Conservation (phyloP, 2,329 filamentous ascomycete species). For the Claviceps pazoutovae region DNA sequence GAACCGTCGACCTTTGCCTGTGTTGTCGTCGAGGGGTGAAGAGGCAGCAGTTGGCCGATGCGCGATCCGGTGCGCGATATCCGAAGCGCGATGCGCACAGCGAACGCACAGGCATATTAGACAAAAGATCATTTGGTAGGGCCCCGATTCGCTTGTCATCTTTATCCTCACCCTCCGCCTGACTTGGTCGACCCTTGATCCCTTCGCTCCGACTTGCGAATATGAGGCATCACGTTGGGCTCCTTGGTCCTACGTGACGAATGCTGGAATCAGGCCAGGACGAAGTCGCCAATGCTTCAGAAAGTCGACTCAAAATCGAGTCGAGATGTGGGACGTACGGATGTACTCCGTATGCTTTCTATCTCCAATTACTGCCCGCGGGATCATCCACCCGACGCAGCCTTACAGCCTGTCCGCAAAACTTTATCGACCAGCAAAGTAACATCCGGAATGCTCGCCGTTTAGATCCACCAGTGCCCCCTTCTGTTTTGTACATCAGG, state of each 20-base stretch:
- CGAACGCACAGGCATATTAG: background rate
- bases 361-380: background rate
- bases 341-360: background rate
- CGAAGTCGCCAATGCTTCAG: too few species aligned
- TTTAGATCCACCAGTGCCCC: constrained; percentile 8
- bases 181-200: background rate
- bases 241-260: background rate
- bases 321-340: too few species aligned
- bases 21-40: background rate
- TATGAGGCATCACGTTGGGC: background rate
- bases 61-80: background rate
- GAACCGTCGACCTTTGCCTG: background rate
- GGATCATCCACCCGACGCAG: constrained; percentile 4
- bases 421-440: constrained; percentile 13
- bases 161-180: background rate
- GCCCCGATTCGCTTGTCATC: background rate
- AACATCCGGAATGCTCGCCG: constrained; percentile 17
- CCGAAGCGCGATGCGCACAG: background rate
- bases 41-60: constrained; percentile 1
- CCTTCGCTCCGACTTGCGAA: background rate
- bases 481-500: background rate
- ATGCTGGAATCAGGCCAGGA: background rate
- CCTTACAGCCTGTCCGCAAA: constrained; percentile 8
- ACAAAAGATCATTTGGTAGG: background rate
- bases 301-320: background rate